Evolutionary conservation across 495 filamentous ascomycete genomes (phyloP).

Genomic region (Penicillium desertorum): DNA sequence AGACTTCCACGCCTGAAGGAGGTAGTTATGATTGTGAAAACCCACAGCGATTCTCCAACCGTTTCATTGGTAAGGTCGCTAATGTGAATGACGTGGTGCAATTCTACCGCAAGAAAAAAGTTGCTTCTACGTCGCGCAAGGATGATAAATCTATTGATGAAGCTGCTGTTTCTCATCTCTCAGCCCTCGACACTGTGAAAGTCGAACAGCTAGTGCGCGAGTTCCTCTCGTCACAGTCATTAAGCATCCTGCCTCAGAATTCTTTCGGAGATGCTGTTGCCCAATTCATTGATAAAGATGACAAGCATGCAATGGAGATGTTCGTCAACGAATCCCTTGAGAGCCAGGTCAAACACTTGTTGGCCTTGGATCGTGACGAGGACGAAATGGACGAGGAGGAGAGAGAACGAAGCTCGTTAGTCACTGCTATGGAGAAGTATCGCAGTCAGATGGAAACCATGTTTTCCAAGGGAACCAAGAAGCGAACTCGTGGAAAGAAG

Average conservation of each 20-base stretch:
- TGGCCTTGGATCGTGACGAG: slow-evolving; percentile 62
- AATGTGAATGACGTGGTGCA: slow-evolving; percentile 93
- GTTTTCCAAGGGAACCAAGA: slow-evolving; percentile 67
- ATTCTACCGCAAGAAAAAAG: slow-evolving; percentile 83
- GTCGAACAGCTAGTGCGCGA: slow-evolving; percentile 86
- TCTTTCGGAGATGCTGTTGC: slow-evolving; percentile 90
- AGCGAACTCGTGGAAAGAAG: slow-evolving; percentile 55
- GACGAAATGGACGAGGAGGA: slow-evolving; percentile 67
- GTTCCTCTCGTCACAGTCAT: slow-evolving; percentile 75
- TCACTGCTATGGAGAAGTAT: slow-evolving; percentile 68
- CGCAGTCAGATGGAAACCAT: slow-evolving; percentile 67
- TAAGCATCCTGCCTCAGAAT: slow-evolving; percentile 88
- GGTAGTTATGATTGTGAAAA: slow-evolving; percentile 90
- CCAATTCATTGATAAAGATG: slow-evolving; percentile 93
- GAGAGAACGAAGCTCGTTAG: slow-evolving; percentile 54
- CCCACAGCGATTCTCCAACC: slow-evolving; percentile 93
- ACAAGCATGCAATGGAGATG: slow-evolving; percentile 86
- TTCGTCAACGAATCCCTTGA: slow-evolving; percentile 82
- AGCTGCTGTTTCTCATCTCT: slow-evolving; percentile 56
- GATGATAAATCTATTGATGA: slow-evolving; percentile 54
- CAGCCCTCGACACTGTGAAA: slow-evolving; percentile 71
- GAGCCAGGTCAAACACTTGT: slow-evolving; percentile 72
- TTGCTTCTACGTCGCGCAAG: slow-evolving; percentile 35
- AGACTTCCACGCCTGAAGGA: slow-evolving; percentile 84
- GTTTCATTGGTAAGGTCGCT: slow-evolving; percentile 85